These are phyloP conservation scores for Boletus rufocinnamomeus DNA, from an alignment of 768 basidiomycete species.

Conservation along the genomic window DNA sequence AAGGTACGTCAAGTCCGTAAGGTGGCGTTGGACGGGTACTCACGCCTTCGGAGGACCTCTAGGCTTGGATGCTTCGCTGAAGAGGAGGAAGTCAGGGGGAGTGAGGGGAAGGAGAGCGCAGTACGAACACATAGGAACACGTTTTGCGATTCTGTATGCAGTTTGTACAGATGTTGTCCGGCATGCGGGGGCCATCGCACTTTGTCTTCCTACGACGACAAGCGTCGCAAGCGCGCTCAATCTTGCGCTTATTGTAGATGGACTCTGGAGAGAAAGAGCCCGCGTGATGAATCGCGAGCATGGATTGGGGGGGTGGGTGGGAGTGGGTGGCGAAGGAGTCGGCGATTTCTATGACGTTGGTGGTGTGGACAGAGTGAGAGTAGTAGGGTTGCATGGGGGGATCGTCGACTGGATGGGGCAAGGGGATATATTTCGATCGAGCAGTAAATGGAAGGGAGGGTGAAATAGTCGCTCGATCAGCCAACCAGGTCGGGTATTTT, in stretches of 20 bases:
- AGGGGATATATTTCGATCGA: not conserved
- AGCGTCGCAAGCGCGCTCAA: slow-evolving; percentile 59
- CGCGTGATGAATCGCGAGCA: slow-evolving; percentile 12
- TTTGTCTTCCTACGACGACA: slow-evolving; percentile 61
- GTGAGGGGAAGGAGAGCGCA: not conserved
- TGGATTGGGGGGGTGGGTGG: slow-evolving; percentile 6
- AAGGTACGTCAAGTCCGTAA: slow-evolving; percentile 1
- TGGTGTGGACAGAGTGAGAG: slow-evolving; percentile 10
- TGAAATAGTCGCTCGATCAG: not conserved
- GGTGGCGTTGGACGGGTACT: slow-evolving; percentile 27
- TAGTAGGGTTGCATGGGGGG: slow-evolving; percentile 25
- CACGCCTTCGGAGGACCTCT: slow-evolving; percentile 70
- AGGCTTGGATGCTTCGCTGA: slow-evolving; percentile 63
- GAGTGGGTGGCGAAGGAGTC: slow-evolving; percentile 13
- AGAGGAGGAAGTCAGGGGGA: slow-evolving; percentile 6
- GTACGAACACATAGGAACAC: slow-evolving; percentile 62
- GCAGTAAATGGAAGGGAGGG: not conserved
- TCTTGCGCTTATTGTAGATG: slow-evolving; percentile 44
- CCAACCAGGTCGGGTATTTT: not conserved
- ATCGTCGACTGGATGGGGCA: not conserved
- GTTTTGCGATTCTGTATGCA: slow-evolving; percentile 50
- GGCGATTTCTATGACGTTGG: slow-evolving; percentile 33
- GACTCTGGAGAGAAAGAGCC: slow-evolving; percentile 16
- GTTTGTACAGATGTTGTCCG: slow-evolving; percentile 56
- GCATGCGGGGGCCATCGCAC: slow-evolving; percentile 59